Base-by-base conservation (phyloP, 306 rosid species). In the Styphnolobium japonicum region DNA sequence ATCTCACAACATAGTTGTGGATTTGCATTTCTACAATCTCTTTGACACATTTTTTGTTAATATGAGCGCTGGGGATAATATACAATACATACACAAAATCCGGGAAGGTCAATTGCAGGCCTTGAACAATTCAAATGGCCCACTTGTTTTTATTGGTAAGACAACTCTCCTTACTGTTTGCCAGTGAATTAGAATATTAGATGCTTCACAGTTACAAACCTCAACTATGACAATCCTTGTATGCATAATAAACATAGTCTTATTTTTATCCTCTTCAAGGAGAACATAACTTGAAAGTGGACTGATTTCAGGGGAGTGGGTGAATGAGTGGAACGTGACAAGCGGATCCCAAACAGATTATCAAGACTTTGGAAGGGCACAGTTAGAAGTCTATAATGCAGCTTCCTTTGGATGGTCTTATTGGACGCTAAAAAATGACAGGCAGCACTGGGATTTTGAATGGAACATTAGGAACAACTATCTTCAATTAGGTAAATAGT, bases 371-470 rank as follows among this genome's bases (percentile, higher is more conserved):
- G 97, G 97, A 60, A 90, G 52, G 80, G 92, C 91, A 60, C 98
- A 94, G 84, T 71, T 92, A 72, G 96, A 92, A 48, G 97, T 87
- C 11, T 94, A 90, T 65, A 76, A 86, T 51, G 80, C 86, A 70
- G 97, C 93, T 81, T 92, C 94, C 48, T 90, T 92, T 89, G 98
- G 98, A 71, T 94, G 97, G 94, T 79, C 92, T 19, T 92, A 90
- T 80, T 92, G 97, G 97, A 92, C 97, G 3, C 77, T 94, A 0
- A 94, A 90, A 79, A 90, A 90, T 81, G 97, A 91, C 71, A 77
- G 85, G 81, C 61, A 78, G 39, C 97, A 92, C 85, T 94, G 97
- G 97, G 94, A 92, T 89, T 92, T 90, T 83, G 91, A 90, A 80
- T 90, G 97, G 97, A 94, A 83, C 84, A 88, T 90, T 77, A 89